Percentiles rank a stretch among this genome's conserved stretches.
Conservation (phyloP, 2,329 filamentous ascomycete species). For the Lasiodiplodia sp. region DNA sequence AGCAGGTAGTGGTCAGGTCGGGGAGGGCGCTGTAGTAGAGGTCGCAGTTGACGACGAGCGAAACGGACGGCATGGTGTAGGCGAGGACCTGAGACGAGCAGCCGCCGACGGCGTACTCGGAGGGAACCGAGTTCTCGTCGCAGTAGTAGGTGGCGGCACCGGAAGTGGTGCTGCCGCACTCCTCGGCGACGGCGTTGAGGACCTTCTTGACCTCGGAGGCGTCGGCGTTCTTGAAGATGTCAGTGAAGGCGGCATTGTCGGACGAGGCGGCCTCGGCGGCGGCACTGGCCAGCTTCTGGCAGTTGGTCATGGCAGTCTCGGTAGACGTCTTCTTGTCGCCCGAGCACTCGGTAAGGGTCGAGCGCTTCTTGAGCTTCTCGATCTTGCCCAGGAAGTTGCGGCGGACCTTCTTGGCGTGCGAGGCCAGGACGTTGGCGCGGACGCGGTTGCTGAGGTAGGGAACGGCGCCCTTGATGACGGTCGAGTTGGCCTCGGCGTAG, state of each 20-base stretch:
- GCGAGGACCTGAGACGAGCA: conserved; percentile 64
- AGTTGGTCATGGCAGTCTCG: conserved; percentile 61
- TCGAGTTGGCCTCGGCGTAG: conserved; percentile 60
- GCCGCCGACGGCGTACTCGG: conserved; percentile 39
- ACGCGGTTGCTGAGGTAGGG: conserved; percentile 67
- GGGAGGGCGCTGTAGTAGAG: conserved; percentile 65
- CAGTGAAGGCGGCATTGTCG: conserved; percentile 57
- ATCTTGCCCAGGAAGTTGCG: conserved; percentile 46
- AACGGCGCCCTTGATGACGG: conserved; percentile 62
- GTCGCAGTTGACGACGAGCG: conserved; percentile 68
- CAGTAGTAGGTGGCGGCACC: conserved; percentile 63
- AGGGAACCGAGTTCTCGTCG: conserved; percentile 58
- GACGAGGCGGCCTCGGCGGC: conserved; percentile 62
- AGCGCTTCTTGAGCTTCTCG: conserved; percentile 47
- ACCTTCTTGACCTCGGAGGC: conserved; percentile 54
- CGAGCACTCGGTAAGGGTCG: conserved; percentile 59
- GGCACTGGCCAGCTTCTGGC: conserved; percentile 59
- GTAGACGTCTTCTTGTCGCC: conserved; percentile 56
- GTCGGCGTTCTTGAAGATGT: conserved; percentile 70
- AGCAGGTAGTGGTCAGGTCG: conserved; percentile 60
- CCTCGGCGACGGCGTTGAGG: conserved; percentile 61
- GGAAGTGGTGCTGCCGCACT: conserved; percentile 61
- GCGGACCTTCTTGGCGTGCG: conserved; percentile 59
- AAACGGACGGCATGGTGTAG: conserved; percentile 64
- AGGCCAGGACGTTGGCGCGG: conserved; percentile 64